Evolutionary conservation across 2,329 filamentous ascomycete genomes (phyloP).

Genomic region (Eurotiales sp.): DNA sequence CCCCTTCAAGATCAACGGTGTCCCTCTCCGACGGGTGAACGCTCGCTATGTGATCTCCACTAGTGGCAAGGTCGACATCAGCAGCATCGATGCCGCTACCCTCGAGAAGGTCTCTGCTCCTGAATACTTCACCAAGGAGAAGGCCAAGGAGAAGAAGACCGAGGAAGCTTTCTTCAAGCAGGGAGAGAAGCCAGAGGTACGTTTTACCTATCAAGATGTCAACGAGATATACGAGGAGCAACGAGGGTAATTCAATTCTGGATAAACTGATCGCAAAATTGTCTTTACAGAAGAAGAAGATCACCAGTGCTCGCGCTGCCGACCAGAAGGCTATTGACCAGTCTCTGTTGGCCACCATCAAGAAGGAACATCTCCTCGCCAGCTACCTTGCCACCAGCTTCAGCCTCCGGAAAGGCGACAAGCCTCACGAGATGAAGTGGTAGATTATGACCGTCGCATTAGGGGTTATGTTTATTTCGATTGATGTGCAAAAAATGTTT

Average conservation of each 20-base stretch:
- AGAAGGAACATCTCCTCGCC: slow-evolving; percentile 93
- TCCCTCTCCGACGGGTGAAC: slow-evolving; percentile 77
- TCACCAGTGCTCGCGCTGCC: slow-evolving; percentile 82
- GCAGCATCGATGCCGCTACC: slow-evolving; percentile 68
- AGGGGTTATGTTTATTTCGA: slow-evolving; percentile 35
- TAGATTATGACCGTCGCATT: slow-evolving; percentile 56
- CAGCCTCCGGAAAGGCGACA: slow-evolving; percentile 98
- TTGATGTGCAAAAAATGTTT: slow-evolving; percentile 30
- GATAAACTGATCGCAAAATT: background rate
- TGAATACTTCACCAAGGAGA: slow-evolving; percentile 97
- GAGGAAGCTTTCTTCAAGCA: slow-evolving; percentile 99
- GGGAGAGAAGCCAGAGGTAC: slow-evolving; percentile 94
- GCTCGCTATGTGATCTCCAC: slow-evolving; percentile 50
- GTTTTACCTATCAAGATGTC: slow-evolving; percentile 33
- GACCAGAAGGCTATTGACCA: slow-evolving; percentile 99
- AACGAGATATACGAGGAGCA: too few species aligned
- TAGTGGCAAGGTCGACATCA: slow-evolving; percentile 55
- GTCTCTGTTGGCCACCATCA: slow-evolving; percentile 89
- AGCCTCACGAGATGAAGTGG: slow-evolving; percentile 99
- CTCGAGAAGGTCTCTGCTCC: slow-evolving; percentile 80
- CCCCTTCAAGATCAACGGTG: slow-evolving; percentile 99
- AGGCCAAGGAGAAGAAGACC: slow-evolving; percentile 85
- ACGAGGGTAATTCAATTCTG: too few species aligned
- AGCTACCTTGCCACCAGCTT: slow-evolving; percentile 95
- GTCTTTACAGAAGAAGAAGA: slow-evolving; percentile 81